Percentiles rank a stretch among this genome's conserved stretches.
Conservation (phyloP, 495 filamentous ascomycete genomes). For the Schizothecium vesticola region DNA sequence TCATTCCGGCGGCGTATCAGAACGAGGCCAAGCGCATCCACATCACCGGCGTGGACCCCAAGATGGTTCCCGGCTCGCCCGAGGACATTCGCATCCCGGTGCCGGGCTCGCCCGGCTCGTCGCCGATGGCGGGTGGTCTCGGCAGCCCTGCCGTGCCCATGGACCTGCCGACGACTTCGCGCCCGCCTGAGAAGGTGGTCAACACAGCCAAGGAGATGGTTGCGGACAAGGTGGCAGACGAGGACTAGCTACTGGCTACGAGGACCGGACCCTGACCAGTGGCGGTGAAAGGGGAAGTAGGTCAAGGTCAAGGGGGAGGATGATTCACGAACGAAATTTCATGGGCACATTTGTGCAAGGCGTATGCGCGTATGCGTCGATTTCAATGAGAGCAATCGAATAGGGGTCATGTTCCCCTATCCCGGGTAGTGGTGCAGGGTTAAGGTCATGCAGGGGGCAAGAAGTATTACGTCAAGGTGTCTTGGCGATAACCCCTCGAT, state of each 20-base stretch:
- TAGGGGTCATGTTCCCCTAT: neutral
- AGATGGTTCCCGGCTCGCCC: conserved; percentile 58
- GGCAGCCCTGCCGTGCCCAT: conserved; percentile 26
- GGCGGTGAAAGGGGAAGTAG: neutral
- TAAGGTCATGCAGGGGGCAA: neutral
- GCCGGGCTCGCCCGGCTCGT: conserved; percentile 35
- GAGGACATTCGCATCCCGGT: conserved; percentile 83
- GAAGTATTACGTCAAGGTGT: conserved; percentile 7
- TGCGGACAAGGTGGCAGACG: conserved; percentile 43
- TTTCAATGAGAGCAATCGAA: neutral
- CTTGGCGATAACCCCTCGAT: conserved; percentile 2
- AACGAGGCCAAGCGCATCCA: conserved; percentile 87
- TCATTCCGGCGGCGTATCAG: conserved; percentile 95
- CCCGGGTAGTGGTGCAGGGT: neutral
- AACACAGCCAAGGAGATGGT: conserved; percentile 42
- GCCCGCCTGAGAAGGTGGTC: conserved; percentile 41
- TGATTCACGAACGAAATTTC: neutral
- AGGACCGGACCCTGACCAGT: neutral
- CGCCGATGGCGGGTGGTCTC: conserved; percentile 28
- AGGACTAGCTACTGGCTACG: conserved; percentile 27
- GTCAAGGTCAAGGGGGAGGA: neutral
- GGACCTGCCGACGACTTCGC: conserved; percentile 17
- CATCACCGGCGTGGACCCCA: conserved; percentile 45
- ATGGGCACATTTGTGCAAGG: neutral
- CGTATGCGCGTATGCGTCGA: neutral